Evolutionary conservation across 495 filamentous ascomycete species (phyloP).

Genomic region (Tuber magnatum): DNA sequence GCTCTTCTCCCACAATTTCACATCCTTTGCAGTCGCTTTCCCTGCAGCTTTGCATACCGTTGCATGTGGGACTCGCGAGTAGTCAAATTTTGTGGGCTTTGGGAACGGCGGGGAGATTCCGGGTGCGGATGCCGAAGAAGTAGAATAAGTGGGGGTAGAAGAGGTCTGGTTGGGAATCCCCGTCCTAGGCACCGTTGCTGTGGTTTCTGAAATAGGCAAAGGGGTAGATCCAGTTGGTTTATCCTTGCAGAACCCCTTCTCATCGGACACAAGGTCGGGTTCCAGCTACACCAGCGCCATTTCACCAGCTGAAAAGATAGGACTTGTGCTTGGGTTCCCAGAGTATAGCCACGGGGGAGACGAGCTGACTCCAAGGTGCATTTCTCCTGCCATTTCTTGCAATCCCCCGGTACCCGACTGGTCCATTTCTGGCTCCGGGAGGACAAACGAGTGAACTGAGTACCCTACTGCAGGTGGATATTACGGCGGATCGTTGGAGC

Average conservation of each 20-base stretch:
- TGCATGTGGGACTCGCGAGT: conserved; percentile 18
- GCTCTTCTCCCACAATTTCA: conserved; percentile 55
- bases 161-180: neutral
- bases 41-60: conserved; percentile 51
- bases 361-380: neutral
- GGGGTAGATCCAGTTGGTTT: neutral
- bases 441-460: conserved; percentile 4
- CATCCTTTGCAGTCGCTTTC: conserved; percentile 49
- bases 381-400: neutral
- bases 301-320: conserved; percentile 13
- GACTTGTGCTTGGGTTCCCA: conserved; percentile 15
- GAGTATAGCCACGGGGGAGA: neutral
- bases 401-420: neutral
- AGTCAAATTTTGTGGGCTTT: conserved; percentile 41
- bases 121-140: conserved; percentile 21
- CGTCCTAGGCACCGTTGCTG: neutral
- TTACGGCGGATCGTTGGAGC: conserved; percentile 48
- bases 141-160: neutral
- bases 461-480: conserved; percentile 18
- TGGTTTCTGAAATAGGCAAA: neutral
- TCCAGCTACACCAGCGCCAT: conserved; percentile 7
- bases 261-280: conserved; percentile 7
- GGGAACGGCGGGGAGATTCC: conserved; percentile 42
- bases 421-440: neutral
- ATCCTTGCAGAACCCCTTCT: conserved; percentile 16